These are phyloP conservation scores for Phoenix roebelenii DNA, from an alignment of 176 grass and related monocot genomes.

Conservation along the genomic window DNA sequence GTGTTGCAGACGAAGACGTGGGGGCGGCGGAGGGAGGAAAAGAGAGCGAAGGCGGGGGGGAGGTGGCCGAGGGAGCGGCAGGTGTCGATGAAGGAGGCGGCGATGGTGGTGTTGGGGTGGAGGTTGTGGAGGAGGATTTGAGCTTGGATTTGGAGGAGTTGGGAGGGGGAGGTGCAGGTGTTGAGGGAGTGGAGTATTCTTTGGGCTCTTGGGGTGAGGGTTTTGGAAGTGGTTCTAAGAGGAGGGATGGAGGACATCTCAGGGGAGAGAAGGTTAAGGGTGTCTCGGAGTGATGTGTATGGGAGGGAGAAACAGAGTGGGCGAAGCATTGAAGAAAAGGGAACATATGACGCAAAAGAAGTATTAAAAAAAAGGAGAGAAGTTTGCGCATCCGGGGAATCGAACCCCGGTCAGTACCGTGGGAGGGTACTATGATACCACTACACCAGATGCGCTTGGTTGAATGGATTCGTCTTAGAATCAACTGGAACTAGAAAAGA, in stretches of 20 bases:
- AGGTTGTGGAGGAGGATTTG: constrained; percentile 38
- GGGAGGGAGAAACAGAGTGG: no score
- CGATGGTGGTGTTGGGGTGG: constrained; percentile 43
- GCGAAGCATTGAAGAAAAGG: no score
- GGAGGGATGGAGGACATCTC: no score
- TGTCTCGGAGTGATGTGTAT: no score
- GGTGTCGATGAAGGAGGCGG: constrained; percentile 29
- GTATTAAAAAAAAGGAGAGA: no score
- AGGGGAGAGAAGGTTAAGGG: no score
- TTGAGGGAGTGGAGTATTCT: constrained; percentile 34
- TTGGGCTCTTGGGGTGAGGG: constrained; percentile 23
- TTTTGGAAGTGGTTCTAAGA: not conserved
- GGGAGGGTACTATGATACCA: constrained; percentile 97
- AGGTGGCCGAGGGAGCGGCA: constrained; percentile 8
- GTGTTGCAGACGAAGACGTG: constrained; percentile 24
- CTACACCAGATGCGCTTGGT: constrained; percentile 73
- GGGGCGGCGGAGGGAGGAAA: constrained; percentile 21
- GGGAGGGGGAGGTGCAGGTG: constrained; percentile 21
- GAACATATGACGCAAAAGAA: no score
- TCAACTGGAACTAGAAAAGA: no score
- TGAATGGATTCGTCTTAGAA: no score
- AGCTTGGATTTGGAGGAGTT: constrained; percentile 28
- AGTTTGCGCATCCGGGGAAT: constrained; percentile 71
- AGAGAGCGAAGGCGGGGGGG: constrained; percentile 15
- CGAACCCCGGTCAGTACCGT: constrained; percentile 91